phyloP scores from a whole-genome alignment of 2,329 filamentous ascomycete species.

The Fusarium miscanthi region DNA sequence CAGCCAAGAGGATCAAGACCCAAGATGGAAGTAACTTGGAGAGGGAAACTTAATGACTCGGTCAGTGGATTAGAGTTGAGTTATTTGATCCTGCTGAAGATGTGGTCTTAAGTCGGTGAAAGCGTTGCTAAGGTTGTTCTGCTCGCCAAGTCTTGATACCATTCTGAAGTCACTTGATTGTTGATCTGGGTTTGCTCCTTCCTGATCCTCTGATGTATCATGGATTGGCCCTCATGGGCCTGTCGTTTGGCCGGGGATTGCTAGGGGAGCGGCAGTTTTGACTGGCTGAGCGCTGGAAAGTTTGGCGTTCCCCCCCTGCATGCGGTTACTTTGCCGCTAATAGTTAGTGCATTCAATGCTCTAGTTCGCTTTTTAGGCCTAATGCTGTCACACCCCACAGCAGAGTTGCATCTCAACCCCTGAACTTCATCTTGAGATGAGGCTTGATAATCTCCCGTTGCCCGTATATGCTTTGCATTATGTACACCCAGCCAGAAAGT shows the following conservation, averaged over 20 bases:
- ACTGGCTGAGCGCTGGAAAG: slow-evolving; percentile 26
- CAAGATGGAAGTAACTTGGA: slow-evolving; percentile 3
- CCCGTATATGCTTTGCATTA: slow-evolving; percentile 1
- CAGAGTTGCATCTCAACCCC: slow-evolving; percentile 35
- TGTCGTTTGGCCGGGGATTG: slow-evolving; percentile 20
- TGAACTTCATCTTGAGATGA: slow-evolving; percentile 26
- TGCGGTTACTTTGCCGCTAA: slow-evolving; percentile 41
- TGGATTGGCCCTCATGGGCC: slow-evolving; percentile 24
- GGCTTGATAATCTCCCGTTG: slow-evolving; percentile 29
- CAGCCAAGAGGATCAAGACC: slow-evolving; percentile 7
- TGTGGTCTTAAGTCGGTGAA: background rate
- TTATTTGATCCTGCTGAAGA: background rate
- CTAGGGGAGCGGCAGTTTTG: slow-evolving; percentile 1
- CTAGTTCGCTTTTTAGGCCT: slow-evolving; percentile 15
- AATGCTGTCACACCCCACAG: slow-evolving; percentile 38
- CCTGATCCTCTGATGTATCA: slow-evolving; percentile 34
- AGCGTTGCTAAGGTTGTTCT: background rate
- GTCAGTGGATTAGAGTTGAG: background rate
- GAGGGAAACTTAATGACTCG: slow-evolving; percentile 11
- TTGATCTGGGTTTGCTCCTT: slow-evolving; percentile 27
- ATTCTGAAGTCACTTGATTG: slow-evolving; percentile 27
- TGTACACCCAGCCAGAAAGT: background rate
- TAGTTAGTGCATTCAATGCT: slow-evolving; percentile 40
- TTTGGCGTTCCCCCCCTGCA: slow-evolving; percentile 42
- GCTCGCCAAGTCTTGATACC: slow-evolving; percentile 4